Evolutionary conservation across 75 land plant species (phyloP).

Genomic region (Chamaecyparis obtusa): DNA sequence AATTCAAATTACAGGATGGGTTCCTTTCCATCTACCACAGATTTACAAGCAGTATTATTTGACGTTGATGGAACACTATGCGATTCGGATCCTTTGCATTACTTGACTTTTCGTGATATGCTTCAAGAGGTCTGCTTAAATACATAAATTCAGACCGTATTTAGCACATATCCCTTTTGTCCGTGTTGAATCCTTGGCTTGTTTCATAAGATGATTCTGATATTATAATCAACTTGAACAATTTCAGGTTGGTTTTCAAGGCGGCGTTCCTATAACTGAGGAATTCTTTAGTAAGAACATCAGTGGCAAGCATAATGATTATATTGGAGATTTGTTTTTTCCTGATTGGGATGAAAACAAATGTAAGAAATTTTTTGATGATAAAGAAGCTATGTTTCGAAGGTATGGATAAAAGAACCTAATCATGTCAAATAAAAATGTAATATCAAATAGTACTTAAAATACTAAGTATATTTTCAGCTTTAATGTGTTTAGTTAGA

Average conservation of each 20-base stretch:
- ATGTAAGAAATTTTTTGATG: slow-evolving; percentile 57
- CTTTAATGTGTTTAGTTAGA: background rate
- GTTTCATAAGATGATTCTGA: background rate
- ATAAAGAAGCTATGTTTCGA: slow-evolving; percentile 57
- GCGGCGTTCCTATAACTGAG: slow-evolving; percentile 74
- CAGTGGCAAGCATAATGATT: slow-evolving; percentile 72
- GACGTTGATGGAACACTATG: slow-evolving; percentile 86
- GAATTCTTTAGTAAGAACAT: slow-evolving; percentile 64
- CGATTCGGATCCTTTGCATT: slow-evolving; percentile 85
- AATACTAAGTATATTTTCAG: background rate
- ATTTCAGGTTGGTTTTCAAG: slow-evolving; percentile 79
- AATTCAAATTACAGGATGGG: slow-evolving; percentile 1
- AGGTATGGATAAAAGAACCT: background rate
- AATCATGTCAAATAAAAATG: background rate
- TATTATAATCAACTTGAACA: background rate
- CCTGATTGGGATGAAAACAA: slow-evolving; percentile 79
- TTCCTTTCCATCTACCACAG: background rate
- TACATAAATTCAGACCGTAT: background rate
- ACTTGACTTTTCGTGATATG: slow-evolving; percentile 70
- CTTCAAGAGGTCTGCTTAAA: slow-evolving; percentile 61
- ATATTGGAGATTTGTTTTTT: slow-evolving; percentile 56
- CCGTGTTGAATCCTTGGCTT: background rate
- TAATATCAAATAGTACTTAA: background rate
- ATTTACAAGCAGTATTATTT: slow-evolving; percentile 64
- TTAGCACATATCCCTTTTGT: background rate